Conservation (phyloP, 768 basidiomycete species). For the Strobilomyces confusus region DNA sequence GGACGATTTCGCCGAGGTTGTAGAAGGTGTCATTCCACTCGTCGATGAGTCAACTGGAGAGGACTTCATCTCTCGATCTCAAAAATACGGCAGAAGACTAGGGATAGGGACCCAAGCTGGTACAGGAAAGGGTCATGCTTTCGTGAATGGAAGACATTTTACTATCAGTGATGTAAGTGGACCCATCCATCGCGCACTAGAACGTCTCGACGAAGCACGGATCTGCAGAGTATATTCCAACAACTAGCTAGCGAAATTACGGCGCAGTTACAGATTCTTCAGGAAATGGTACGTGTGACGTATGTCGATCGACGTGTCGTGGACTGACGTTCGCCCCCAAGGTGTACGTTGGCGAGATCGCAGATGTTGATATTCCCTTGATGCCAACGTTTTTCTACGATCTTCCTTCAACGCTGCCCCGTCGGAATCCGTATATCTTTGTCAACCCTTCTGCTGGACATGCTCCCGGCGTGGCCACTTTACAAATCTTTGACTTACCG, state of each 20-base stretch:
- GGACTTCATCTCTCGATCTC: slow-evolving; percentile 41
- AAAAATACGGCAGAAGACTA: slow-evolving; percentile 56
- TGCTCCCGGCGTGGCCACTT: not conserved
- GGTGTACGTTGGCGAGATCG: slow-evolving; percentile 57
- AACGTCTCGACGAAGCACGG: not conserved
- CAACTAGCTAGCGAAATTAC: slow-evolving; percentile 42
- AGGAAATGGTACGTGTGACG: slow-evolving; percentile 55
- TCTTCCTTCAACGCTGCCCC: slow-evolving; percentile 62
- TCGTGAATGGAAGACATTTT: slow-evolving; percentile 86
- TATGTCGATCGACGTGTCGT: not conserved
- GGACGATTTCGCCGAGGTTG: slow-evolving; percentile 40
- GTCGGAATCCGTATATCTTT: slow-evolving; percentile 76
- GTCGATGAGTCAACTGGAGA: slow-evolving; percentile 27
- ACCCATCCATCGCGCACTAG: too few relatives aligned
- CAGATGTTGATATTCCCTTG: slow-evolving; percentile 46
- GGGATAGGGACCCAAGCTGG: slow-evolving; percentile 38
- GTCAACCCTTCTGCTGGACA: slow-evolving; percentile 38
- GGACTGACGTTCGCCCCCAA: slow-evolving; percentile 18
- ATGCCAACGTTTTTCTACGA: slow-evolving; percentile 87
- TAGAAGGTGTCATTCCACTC: slow-evolving; percentile 25
- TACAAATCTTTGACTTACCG: slow-evolving; percentile 28
- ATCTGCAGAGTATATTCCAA: slow-evolving; percentile 22
- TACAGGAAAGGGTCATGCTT: slow-evolving; percentile 58
- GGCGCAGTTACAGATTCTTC: slow-evolving; percentile 62
- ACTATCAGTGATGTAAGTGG: slow-evolving; percentile 60